A percentile compares a stretch with the other conserved stretches of the same genome.
phyloP scores from a whole-genome alignment of 2,329 filamentous ascomycete species.

The Alternaria triticimaculans region DNA sequence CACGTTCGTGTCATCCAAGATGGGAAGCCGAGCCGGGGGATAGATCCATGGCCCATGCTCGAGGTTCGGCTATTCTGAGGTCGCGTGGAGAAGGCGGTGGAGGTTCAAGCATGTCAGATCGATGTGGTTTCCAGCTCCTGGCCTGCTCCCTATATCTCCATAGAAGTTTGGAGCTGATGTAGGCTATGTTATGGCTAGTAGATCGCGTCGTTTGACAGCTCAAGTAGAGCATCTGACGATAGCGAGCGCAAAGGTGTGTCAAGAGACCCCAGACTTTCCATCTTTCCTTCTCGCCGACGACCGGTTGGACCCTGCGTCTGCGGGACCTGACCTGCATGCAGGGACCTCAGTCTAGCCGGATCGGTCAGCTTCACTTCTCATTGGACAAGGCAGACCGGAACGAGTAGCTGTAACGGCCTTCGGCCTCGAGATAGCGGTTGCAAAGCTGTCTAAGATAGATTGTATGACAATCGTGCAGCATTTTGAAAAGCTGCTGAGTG shows the following conservation, averaged over 20 bases:
- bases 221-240: background rate
- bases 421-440: background rate
- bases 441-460: background rate
- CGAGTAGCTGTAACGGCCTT: background rate
- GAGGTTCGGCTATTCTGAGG: background rate
- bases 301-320: constrained; percentile 8
- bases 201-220: too few relatives aligned
- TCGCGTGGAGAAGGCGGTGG: constrained; percentile 1
- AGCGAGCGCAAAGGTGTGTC: background rate
- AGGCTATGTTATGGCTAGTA: rapidly evolving
- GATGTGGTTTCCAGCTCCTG: background rate
- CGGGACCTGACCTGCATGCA: constrained; percentile 5
- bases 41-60: background rate
- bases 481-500: background rate
- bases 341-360: background rate
- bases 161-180: rapidly evolving
- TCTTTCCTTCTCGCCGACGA: constrained; percentile 4
- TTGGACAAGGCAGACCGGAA: background rate
- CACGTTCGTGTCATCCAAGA: background rate
- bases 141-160: rapidly evolving
- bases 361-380: background rate
- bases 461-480: background rate
- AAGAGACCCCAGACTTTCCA: constrained; percentile 4
- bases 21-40: background rate
- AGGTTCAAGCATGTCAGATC: background rate